phyloP scores from a whole-genome alignment of 805 yeast species.

The Cyberlindnera mycetangii region DNA sequence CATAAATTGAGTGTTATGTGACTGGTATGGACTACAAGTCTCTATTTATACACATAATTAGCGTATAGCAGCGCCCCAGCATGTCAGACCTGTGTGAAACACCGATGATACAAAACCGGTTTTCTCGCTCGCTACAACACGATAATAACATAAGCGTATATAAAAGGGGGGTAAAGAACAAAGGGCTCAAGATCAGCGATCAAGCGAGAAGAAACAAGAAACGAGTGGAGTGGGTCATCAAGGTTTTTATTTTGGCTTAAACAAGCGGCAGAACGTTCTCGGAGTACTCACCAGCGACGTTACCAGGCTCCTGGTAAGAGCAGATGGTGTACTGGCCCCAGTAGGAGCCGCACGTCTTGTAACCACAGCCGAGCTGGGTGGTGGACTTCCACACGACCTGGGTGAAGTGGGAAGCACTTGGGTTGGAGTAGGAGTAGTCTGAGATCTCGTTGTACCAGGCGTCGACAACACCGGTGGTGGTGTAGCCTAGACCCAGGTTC shows the following conservation, averaged over 20 bases:
- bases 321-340: conserved; percentile 69
- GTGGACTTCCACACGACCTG: conserved; percentile 78
- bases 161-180: too few species aligned
- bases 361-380: conserved; percentile 73
- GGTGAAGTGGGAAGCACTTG: conserved; percentile 77
- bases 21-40: not conserved
- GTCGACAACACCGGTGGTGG: conserved; percentile 50
- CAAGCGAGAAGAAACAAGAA: not conserved
- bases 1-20: not conserved
- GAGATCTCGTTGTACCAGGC: conserved; percentile 78
- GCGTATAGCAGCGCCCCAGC: too few species aligned
- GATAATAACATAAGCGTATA: too few species aligned
- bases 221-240: not conserved
- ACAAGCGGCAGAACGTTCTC: conserved; percentile 28
- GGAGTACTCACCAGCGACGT: conserved; percentile 52
- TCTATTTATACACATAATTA: too few species aligned
- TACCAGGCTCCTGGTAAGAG: conserved; percentile 74
- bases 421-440: conserved; percentile 49
- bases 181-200: too few species aligned
- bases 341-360: conserved; percentile 53
- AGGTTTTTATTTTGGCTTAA: too few species aligned
- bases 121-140: not conserved
- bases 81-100: conserved; percentile 4
- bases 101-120: not conserved
- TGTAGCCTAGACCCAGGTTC: conserved; percentile 74